These are phyloP conservation scores for Sporisorium graminicola DNA, from an alignment of 1,284 basidiomycete species.

Conservation along the genomic window DNA sequence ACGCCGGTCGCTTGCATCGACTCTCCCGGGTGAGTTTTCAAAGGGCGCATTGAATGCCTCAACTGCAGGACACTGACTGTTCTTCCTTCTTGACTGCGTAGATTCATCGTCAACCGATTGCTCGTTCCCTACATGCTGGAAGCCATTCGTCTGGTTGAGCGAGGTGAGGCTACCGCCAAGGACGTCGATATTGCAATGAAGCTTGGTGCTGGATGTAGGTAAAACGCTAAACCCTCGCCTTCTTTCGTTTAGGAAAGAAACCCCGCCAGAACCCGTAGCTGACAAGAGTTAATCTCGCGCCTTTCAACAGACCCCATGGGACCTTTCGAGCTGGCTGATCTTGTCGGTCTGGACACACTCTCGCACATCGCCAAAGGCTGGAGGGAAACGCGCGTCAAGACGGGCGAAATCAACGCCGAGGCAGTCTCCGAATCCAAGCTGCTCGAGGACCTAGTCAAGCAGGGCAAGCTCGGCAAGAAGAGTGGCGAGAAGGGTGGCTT, in stretches of 20 bases:
- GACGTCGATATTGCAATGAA: conserved; percentile 77
- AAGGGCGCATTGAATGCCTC: not conserved
- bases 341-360: conserved; percentile 73
- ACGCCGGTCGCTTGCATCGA: conserved; percentile 74
- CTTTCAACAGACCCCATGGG: conserved; percentile 68
- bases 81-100: conserved; percentile 18
- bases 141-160: conserved; percentile 74
- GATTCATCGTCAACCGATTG: conserved; percentile 74
- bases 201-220: conserved; percentile 74
- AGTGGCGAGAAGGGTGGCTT: conserved; percentile 72
- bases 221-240: not conserved
- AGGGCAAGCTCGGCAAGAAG: conserved; percentile 74
- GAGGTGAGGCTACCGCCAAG: conserved; percentile 74
- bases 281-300: not conserved
- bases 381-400: conserved; percentile 72
- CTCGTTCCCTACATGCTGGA: conserved; percentile 75
- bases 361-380: conserved; percentile 73
- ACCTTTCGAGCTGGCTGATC: conserved; percentile 75
- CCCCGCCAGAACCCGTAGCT: not conserved
- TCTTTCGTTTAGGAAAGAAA: not conserved
- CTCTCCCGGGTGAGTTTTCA: conserved; percentile 57
- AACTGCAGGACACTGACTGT: conserved; percentile 6
- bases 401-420: conserved; percentile 71
- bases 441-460: conserved; percentile 73
- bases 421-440: conserved; percentile 72